These are phyloP conservation scores for Gynochthodes officinalis DNA, from an alignment of 257 asterid genomes.

Conservation along the genomic window DNA sequence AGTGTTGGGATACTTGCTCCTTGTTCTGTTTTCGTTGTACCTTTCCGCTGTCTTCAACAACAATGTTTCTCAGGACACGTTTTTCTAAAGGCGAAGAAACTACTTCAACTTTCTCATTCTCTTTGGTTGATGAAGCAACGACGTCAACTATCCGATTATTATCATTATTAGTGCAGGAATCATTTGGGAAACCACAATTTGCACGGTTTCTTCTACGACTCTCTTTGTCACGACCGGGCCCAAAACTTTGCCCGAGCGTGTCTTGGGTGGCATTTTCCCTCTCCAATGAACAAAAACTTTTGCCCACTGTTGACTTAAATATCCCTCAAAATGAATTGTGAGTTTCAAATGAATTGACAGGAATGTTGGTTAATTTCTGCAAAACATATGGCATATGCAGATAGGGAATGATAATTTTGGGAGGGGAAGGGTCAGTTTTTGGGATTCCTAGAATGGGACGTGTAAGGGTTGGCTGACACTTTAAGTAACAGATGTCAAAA, in stretches of 20 bases:
- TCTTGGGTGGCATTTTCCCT: slow-evolving; percentile 59
- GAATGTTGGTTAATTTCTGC: too few species aligned
- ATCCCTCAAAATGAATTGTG: too few species aligned
- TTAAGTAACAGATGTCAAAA: slow-evolving; percentile 40
- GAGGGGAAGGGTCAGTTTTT: too few species aligned
- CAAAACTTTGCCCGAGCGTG: slow-evolving; percentile 28
- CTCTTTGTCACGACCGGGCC: slow-evolving; percentile 49
- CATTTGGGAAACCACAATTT: slow-evolving; percentile 41
- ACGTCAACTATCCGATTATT: slow-evolving; percentile 4
- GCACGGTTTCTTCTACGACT: slow-evolving; percentile 61
- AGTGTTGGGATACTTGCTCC: background rate
- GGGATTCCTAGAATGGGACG: too few species aligned
- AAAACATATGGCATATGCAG: too few species aligned
- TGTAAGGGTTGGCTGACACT: slow-evolving; percentile 27
- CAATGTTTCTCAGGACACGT: slow-evolving; percentile 16
- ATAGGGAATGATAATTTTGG: too few species aligned
- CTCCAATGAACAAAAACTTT: background rate
- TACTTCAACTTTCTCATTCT: slow-evolving; percentile 30
- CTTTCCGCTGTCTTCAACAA: slow-evolving; percentile 13
- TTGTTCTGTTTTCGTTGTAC: background rate
- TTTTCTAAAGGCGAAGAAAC: slow-evolving; percentile 22
- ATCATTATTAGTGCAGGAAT: background rate
- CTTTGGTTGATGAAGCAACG: slow-evolving; percentile 36
- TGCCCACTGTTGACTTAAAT: background rate
- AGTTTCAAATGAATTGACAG: too few species aligned